These are phyloP conservation scores for Abrus pulchellus DNA, from an alignment of 306 rosid genomes.

Conservation along the genomic window DNA sequence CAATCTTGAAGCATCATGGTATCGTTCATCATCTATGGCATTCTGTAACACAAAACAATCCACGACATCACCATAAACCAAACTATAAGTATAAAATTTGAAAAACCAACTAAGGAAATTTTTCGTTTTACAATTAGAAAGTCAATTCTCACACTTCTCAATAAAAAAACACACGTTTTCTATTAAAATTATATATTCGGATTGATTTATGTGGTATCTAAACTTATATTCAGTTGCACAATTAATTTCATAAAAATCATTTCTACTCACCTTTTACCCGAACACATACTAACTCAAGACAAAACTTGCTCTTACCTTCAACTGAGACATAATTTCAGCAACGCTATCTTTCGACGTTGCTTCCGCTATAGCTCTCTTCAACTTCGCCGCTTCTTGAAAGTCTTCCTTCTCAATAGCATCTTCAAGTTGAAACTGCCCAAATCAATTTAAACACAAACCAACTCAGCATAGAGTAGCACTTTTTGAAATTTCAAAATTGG, in stretches of 20 bases:
- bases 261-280: too few relatives aligned
- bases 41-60: constrained; percentile 57
- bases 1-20: constrained; percentile 89
- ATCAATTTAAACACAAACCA: neutral
- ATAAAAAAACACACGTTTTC: too few relatives aligned
- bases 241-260: too few relatives aligned
- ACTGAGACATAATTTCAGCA: constrained; percentile 81
- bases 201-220: too few relatives aligned
- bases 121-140: too few relatives aligned
- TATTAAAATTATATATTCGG: too few relatives aligned
- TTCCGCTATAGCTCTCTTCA: constrained; percentile 77
- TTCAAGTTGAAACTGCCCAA: constrained; percentile 89
- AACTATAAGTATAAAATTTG: neutral
- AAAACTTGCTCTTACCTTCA: constrained; percentile 69
- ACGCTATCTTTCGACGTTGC: constrained; percentile 89
- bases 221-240: too few relatives aligned
- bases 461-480: neutral
- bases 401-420: constrained; percentile 97
- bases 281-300: neutral
- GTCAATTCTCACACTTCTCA: too few relatives aligned
- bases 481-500: neutral
- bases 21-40: constrained; percentile 92
- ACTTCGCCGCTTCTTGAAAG: constrained; percentile 82
- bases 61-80: constrained; percentile 38
- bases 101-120: neutral